phyloP scores from a whole-genome alignment of 768 basidiomycete genomes.

The Mycena leptocephala region DNA sequence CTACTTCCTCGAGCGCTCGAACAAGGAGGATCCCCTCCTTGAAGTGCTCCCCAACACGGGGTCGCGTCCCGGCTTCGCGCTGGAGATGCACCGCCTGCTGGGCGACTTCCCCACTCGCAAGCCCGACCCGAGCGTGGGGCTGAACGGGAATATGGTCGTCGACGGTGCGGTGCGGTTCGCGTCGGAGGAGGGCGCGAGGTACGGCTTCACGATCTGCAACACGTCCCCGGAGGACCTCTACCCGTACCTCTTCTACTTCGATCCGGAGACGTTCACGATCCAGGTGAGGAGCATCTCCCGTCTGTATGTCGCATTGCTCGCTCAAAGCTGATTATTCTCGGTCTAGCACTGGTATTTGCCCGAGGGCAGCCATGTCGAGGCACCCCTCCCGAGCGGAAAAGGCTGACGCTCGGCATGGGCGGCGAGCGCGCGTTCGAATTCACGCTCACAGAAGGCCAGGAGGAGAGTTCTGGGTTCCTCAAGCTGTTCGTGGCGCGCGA shows the following conservation, averaged over 20 bases:
- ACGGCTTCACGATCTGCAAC: constrained; percentile 28
- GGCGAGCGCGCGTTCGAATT: not conserved
- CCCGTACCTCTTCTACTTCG: constrained; percentile 23
- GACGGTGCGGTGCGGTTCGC: not conserved
- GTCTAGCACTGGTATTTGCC: not conserved
- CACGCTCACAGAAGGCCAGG: not conserved
- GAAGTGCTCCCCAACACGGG: too few species aligned
- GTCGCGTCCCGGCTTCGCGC: not conserved
- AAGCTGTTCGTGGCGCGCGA: constrained; percentile 64
- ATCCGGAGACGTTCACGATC: constrained; percentile 20
- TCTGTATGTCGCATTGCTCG: not conserved
- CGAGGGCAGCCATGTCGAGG: too few species aligned
- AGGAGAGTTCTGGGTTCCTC: constrained; percentile 52
- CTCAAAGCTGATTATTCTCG: not conserved
- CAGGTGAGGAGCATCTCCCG: not conserved
- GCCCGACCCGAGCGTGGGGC: not conserved
- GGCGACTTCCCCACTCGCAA: not conserved
- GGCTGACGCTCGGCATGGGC: constrained; percentile 1
- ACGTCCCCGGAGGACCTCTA: not conserved
- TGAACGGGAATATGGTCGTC: constrained; percentile 11
- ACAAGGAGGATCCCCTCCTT: not conserved
- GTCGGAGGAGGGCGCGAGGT: not conserved
- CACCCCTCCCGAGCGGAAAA: not conserved
- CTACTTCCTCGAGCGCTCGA: constrained; percentile 9
- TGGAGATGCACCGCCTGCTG: constrained; percentile 16